Evolutionary conservation across 176 grass and related monocot species (phyloP).

Genomic region (Oryza punctata): DNA sequence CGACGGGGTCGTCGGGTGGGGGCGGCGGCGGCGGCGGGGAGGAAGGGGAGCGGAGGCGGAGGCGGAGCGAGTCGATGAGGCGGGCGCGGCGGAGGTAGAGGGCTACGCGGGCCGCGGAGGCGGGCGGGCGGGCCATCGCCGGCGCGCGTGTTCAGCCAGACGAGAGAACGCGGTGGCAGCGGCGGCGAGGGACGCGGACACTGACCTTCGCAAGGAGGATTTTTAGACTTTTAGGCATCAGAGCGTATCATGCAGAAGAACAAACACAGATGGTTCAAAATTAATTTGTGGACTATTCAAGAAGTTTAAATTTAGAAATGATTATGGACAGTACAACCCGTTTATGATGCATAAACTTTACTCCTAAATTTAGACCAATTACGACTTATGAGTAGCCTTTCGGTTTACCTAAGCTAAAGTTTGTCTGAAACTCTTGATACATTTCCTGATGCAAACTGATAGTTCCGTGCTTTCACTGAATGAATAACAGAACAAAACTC

Average conservation of each 20-base stretch:
- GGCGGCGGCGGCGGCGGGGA: neutral
- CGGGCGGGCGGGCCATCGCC: conserved; percentile 27
- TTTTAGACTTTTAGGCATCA: neutral
- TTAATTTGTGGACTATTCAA: neutral
- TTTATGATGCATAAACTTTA: neutral
- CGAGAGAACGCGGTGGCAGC: neutral
- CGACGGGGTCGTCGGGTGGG: conserved; percentile 39
- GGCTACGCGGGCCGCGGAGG: conserved; percentile 24
- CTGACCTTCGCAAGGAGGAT: neutral
- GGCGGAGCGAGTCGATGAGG: conserved; percentile 57
- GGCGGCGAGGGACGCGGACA: neutral
- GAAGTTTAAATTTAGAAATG: neutral
- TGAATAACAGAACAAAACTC: neutral
- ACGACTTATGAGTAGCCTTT: neutral
- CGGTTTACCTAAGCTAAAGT: too few species aligned
- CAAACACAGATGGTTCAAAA: neutral
- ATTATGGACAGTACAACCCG: neutral
- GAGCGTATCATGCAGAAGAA: too few species aligned
- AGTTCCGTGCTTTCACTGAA: too few species aligned
- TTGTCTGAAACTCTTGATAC: too few species aligned
- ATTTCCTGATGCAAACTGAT: neutral
- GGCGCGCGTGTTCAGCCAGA: neutral
- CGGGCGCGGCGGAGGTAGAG: conserved; percentile 68
- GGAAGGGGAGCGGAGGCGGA: conserved; percentile 33
- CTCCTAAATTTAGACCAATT: neutral